Base-by-base conservation (phyloP, 2,329 filamentous ascomycete species). In the Teratosphaeria pseudoeucalypti region DNA sequence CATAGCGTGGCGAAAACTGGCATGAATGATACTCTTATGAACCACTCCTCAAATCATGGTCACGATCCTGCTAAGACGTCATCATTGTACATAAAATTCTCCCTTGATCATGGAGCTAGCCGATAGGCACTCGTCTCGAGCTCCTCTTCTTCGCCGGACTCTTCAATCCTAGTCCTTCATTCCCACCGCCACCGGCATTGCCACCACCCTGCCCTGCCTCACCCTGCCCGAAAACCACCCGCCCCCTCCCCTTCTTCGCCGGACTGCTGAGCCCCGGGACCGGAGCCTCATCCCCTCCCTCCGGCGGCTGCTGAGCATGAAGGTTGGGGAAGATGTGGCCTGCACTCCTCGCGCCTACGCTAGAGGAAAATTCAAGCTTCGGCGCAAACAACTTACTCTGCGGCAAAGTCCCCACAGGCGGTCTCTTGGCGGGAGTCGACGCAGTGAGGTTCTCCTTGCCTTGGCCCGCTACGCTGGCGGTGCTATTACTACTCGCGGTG, bases 211-310 rank as follows among this genome's bases (percentile, higher is more conserved):
- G 2, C 23, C 26, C 32, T 11, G 6, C 52, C 52, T 10, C 11
- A 16, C 53, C 53, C 19, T 7, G 52, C 19, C 23, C 23, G 12
- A 53, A 53, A 11, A 54, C 53, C 27, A 37, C 52, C 34, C 61
- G 74, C 75, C 2, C 73, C 72, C 59, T 75, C 55, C 61, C 56
- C 63, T 67, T 68, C 61, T 68, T 76, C 23, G 70, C 63, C 34
- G 63, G 63, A 60, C 63, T 65, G 19, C 57, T 61, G 14, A 61
- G 29, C 4, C 58, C 47, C 53, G 57, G 57, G 3, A 49, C 53
- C 16, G 19, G n/a, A 11, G 29, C 12, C 11, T 27, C 54, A 43
- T 43, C 62, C 27, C 34, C 47, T 34, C 34, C 56, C 23, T 49
- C 58, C 55, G 57, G 56, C 57, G 52, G 23, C 32, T 12, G 49